These are phyloP conservation scores for Xylariaceae sp. DNA, from an alignment of 2,329 filamentous ascomycete species.

Conservation along the genomic window DNA sequence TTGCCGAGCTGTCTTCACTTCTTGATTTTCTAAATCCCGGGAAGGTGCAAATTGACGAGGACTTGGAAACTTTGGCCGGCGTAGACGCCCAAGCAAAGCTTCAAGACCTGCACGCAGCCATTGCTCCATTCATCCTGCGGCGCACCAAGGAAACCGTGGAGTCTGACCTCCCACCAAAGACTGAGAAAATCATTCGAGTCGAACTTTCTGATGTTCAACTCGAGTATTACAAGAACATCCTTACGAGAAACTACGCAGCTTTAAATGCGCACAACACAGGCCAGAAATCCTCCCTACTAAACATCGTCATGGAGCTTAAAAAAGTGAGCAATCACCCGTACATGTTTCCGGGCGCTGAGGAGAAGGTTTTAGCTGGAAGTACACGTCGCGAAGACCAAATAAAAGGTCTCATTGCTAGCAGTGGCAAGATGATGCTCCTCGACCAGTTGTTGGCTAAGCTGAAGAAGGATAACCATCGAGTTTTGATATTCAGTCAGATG, in stretches of 20 bases:
- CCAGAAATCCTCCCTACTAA: slow-evolving; percentile 92
- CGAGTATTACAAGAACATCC: slow-evolving; percentile 98
- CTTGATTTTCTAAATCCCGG: slow-evolving; percentile 99
- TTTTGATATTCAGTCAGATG: slow-evolving; percentile 99
- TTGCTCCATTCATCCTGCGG: slow-evolving; percentile 92
- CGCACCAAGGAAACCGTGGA: slow-evolving; percentile 98
- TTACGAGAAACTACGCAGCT: slow-evolving; percentile 94
- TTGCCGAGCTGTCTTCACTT: slow-evolving; percentile 88
- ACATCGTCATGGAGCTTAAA: slow-evolving; percentile 99
- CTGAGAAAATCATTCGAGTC: slow-evolving; percentile 98
- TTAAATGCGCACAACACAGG: slow-evolving; percentile 89
- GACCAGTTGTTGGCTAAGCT: slow-evolving; percentile 94
- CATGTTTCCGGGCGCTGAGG: slow-evolving; percentile 94
- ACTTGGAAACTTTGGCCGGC: slow-evolving; percentile 80
- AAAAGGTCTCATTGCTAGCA: slow-evolving; percentile 92
- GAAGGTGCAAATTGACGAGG: slow-evolving; percentile 86
- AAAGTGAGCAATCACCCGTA: slow-evolving; percentile 99
- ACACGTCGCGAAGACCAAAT: slow-evolving; percentile 86
- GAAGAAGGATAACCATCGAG: slow-evolving; percentile 91
- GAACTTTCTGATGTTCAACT: slow-evolving; percentile 95
- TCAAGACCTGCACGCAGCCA: slow-evolving; percentile 80
- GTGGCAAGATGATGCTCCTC: slow-evolving; percentile 99
- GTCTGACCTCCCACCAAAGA: slow-evolving; percentile 94
- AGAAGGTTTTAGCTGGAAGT: slow-evolving; percentile 82
- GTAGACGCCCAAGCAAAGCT: slow-evolving; percentile 87